Evolutionary conservation across 2,329 filamentous ascomycete genomes (phyloP).

Genomic region (Colletotrichum magnum): DNA sequence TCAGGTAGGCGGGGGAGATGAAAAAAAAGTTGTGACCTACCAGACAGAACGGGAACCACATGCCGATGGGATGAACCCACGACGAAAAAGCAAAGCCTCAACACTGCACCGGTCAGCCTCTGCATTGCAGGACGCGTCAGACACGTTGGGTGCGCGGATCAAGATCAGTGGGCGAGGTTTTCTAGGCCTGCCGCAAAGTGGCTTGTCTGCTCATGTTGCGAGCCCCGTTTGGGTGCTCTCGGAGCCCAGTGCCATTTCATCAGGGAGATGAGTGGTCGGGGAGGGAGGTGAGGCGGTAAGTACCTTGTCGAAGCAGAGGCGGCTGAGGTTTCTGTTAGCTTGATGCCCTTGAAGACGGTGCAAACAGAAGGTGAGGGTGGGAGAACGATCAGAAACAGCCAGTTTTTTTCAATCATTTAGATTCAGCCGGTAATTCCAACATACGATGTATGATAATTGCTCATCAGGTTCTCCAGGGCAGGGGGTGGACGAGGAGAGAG

Average conservation of each 20-base stretch:
- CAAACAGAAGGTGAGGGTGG: conserved; percentile 31
- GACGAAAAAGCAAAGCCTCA: not conserved
- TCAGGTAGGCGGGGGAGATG: conserved; percentile 53
- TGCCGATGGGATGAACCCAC: not conserved
- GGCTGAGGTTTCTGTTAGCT: conserved; percentile 51
- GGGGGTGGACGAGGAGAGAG: not conserved
- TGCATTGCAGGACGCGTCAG: conserved; percentile 3
- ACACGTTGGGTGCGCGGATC: conserved; percentile 31
- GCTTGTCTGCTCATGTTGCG: conserved; percentile 83
- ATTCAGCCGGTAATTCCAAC: conserved; percentile 99
- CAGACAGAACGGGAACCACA: not conserved
- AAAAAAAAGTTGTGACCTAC: conserved; percentile 40
- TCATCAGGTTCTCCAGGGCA: conserved; percentile 62
- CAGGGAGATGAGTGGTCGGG: conserved; percentile 61
- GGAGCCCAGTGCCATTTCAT: conserved; percentile 99
- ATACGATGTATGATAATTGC: conserved; percentile 76
- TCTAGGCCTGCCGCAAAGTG: conserved; percentile 98
- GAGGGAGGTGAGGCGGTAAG: conserved; percentile 34
- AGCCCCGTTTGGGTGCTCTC: conserved; percentile 67
- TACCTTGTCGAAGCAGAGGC: conserved; percentile 44
- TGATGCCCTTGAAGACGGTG: conserved; percentile 17
- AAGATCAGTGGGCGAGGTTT: conserved; percentile 98
- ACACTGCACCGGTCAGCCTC: conserved; percentile 28
- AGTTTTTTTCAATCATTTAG: conserved; percentile 83
- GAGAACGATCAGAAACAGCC: conserved; percentile 83